Base-by-base conservation (phyloP, 2,329 filamentous ascomycete species). In the Aspergillus pseudoviridinutans region DNA sequence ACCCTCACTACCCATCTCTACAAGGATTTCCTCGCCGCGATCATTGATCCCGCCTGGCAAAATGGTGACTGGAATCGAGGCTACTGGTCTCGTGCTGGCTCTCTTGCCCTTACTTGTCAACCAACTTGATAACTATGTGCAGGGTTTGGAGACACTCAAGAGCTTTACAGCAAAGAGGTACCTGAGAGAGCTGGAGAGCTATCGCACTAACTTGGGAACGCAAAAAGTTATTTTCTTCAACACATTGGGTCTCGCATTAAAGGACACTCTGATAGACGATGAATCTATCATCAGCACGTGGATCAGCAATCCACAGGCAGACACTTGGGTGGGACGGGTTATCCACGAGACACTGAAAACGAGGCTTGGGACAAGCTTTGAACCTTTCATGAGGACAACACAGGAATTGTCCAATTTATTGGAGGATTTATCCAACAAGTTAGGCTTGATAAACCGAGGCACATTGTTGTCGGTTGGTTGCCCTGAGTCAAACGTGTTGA, bases 111-210 rank as follows among this genome's bases (percentile, higher is more conserved):
- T 78, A 1, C 57, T 77, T 5, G 72, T 78, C 22, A 57, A 60
- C 3, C 61, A 61, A 8, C 44, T 70, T 17, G 71, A 75, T 41
- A 66, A 66, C 38, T 76, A 76, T 51, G 71, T 74, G 44, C 71
- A 74, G 47, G 71, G 76, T 2, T 64, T 77, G 3, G 72, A 77
- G 55, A 73, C 70, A 0, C 63, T 77, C 49, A 76, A 76, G 55
- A 64, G 64, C 51, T 74, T 75, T 46, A 32, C 56, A 28, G 50
- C 10, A 32, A 32, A 14, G 29, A 32, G 56, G 1, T 61, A 62
- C 50, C 56, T 54, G 3, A 44, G 55, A 5, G 53, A 58, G 28
- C 38, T 61, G 2, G 49, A 56, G 32, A 29, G 44, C 10, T 61
- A 61, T 50, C 44, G 28, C 20, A 41, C 51, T 4, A 50, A 47